Conservation (phyloP, 495 filamentous ascomycete genomes). For the Daldinia caldariorum region DNA sequence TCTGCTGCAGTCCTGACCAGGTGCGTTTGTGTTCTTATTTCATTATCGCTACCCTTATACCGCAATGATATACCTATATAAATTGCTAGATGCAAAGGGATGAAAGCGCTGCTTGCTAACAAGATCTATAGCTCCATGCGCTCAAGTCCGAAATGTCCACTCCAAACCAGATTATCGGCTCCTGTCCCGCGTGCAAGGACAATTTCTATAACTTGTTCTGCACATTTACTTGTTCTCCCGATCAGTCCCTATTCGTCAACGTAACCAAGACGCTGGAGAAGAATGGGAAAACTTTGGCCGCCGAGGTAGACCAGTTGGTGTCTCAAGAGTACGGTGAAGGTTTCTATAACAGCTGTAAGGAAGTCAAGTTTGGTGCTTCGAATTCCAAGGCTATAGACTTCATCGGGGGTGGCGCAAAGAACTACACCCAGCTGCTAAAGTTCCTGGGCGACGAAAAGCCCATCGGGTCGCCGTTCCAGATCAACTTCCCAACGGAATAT, state of each 20-base stretch:
- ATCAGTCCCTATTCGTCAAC: conserved; percentile 95
- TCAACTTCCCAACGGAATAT: conserved; percentile 83
- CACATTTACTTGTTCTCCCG: conserved; percentile 95
- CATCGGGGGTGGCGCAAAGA: conserved; percentile 93
- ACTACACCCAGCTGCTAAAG: conserved; percentile 83
- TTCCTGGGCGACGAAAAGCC: conserved; percentile 92
- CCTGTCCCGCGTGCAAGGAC: conserved; percentile 93
- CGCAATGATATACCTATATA: not conserved
- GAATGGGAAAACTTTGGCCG: conserved; percentile 77
- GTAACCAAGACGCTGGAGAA: conserved; percentile 77
- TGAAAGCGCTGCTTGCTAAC: conserved; percentile 38
- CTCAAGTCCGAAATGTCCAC: conserved; percentile 83
- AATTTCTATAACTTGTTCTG: conserved; percentile 99
- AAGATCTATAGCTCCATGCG: conserved; percentile 68
- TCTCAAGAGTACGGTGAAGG: conserved; percentile 85
- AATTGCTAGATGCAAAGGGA: not conserved
- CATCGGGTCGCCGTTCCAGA: conserved; percentile 94
- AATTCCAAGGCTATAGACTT: conserved; percentile 92
- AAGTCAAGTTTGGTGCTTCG: conserved; percentile 95
- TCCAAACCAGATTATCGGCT: conserved; percentile 86
- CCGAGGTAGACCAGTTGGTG: conserved; percentile 90
- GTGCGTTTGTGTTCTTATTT: conserved; percentile 54
- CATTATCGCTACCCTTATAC: not conserved
- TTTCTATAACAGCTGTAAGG: conserved; percentile 97
- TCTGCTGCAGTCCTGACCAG: conserved; percentile 88